These are phyloP conservation scores for Patellifolia procumbens DNA, from an alignment of 179 eudicot genomes.

Conservation along the genomic window DNA sequence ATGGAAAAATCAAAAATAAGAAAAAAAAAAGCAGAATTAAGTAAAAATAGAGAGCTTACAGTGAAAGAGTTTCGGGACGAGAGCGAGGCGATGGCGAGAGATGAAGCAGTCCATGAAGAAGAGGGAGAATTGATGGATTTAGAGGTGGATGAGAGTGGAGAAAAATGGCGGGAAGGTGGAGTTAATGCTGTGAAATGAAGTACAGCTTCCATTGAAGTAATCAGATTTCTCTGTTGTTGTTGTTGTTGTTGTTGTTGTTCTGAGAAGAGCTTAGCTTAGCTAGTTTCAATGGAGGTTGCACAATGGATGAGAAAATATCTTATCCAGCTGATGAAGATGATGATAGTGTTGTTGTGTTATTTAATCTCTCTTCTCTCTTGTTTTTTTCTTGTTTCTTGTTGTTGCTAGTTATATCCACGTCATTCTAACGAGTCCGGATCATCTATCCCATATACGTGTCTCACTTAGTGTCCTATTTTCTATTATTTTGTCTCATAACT, in stretches of 20 bases:
- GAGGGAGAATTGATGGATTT: conserved; percentile 28
- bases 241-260: background rate
- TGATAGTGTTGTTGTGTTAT: too few species aligned
- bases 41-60: conserved; percentile 35
- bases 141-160: conserved; percentile 30
- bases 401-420: background rate
- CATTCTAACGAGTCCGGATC: background rate
- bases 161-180: conserved; percentile 53
- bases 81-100: conserved; percentile 39
- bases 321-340: conserved; percentile 3
- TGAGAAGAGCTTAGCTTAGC: background rate
- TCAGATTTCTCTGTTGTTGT: background rate
- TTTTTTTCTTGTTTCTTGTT: too few species aligned
- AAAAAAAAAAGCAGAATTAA: background rate
- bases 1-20: background rate
- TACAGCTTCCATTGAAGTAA: conserved; percentile 34
- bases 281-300: background rate
- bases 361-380: background rate
- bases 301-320: background rate
- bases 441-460: too few species aligned
- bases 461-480: too few species aligned
- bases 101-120: conserved; percentile 42
- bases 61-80: conserved; percentile 53
- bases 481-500: too few species aligned
- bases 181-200: conserved; percentile 26